phyloP scores from a whole-genome alignment of 805 yeast species.

The Cyberlindnera samutprakarnensis region DNA sequence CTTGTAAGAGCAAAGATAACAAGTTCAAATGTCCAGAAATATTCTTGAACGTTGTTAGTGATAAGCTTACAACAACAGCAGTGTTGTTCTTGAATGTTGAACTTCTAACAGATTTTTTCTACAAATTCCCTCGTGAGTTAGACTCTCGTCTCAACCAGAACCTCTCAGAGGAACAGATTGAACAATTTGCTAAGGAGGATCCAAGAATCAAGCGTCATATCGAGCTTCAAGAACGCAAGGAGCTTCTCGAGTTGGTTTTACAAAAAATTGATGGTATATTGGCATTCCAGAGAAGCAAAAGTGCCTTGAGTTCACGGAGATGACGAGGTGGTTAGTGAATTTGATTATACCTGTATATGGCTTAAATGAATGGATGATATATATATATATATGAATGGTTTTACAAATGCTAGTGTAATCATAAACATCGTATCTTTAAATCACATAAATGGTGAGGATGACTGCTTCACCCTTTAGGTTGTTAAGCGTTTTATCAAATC shows the following conservation, averaged over 20 bases:
- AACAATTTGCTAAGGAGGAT: constrained; percentile 83
- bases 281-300: constrained; percentile 26
- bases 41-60: constrained; percentile 85
- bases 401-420: too few relatives aligned
- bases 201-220: constrained; percentile 85
- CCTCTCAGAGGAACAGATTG: constrained; percentile 71
- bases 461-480: too few relatives aligned
- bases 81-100: constrained; percentile 91
- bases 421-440: too few relatives aligned
- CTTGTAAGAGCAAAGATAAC: constrained; percentile 71
- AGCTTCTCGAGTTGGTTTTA: constrained; percentile 75
- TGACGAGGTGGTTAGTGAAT: too few relatives aligned
- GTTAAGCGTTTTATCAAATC: constrained; percentile 20
- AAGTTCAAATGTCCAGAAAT: constrained; percentile 93
- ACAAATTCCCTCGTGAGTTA: constrained; percentile 90
- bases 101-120: constrained; percentile 87
- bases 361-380: not conserved
- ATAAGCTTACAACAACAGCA: constrained; percentile 87
- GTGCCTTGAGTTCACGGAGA: constrained; percentile 4
- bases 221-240: constrained; percentile 90
- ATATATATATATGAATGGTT: not conserved
- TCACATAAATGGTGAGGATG: too few relatives aligned
- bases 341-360: not conserved
- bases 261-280: constrained; percentile 63
- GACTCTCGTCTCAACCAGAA: constrained; percentile 64